Percentiles rank a stretch among this genome's conserved stretches.
phyloP scores from a whole-genome alignment of 2,329 filamentous ascomycete species.

The Ceratocystis eucalypticola region DNA sequence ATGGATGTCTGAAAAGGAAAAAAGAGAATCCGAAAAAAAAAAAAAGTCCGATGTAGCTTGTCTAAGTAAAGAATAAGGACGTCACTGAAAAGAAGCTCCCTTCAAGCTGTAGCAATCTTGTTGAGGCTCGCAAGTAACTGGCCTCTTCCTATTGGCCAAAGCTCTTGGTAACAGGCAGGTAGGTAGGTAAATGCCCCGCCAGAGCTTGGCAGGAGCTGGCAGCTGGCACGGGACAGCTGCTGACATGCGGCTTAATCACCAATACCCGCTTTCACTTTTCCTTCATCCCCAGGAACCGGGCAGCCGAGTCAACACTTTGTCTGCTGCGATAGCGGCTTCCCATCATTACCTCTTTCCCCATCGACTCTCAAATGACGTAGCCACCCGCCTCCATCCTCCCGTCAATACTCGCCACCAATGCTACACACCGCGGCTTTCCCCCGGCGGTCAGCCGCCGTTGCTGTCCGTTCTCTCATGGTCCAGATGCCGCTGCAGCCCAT shows the following conservation, averaged over 20 bases:
- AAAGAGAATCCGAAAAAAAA: background rate
- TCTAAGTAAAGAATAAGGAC: background rate
- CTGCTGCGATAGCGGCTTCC: too few species aligned
- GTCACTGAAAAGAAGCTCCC: background rate
- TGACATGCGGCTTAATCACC: background rate
- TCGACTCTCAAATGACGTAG: background rate
- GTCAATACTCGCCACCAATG: background rate
- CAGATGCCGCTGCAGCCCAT: background rate
- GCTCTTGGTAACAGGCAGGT: background rate
- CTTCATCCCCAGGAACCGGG: too few species aligned
- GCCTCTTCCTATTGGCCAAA: constrained; percentile 5
- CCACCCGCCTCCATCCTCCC: background rate
- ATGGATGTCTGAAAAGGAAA: background rate
- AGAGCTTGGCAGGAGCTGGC: background rate
- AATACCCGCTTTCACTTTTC: background rate
- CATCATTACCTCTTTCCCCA: too few species aligned
- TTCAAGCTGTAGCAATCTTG: background rate
- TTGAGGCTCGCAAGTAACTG: background rate
- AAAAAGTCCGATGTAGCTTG: background rate
- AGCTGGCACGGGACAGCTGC: background rate
- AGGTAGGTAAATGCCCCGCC: background rate
- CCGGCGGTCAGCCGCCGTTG: background rate
- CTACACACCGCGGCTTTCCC: background rate
- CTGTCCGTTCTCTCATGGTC: background rate
- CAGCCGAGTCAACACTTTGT: too few species aligned